Evolutionary conservation across 352 stramenopile genomes (phyloP).

Genomic region (Globisporangium nodosum): DNA sequence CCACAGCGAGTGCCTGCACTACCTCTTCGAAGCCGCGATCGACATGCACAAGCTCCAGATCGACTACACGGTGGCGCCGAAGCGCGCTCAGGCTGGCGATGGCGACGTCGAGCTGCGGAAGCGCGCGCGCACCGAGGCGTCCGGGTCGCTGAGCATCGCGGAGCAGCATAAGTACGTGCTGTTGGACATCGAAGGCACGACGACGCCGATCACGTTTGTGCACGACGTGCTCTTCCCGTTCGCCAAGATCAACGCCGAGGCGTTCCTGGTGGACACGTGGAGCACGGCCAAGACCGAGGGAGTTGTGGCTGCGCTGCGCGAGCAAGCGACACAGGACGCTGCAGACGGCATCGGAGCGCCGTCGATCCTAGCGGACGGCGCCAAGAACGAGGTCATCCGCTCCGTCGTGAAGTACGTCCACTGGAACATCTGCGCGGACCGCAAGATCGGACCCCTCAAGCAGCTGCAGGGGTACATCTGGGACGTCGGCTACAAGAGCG

Average conservation of each 20-base stretch:
- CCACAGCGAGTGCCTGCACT: constrained; percentile 95
- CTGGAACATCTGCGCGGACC: constrained; percentile 67
- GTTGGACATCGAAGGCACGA: constrained; percentile 96
- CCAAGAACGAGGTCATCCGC: constrained; percentile 23
- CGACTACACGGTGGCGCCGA: constrained; percentile 54
- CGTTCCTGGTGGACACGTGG: constrained; percentile 60
- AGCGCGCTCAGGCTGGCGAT: constrained; percentile 15
- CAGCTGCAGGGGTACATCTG: constrained; percentile 89
- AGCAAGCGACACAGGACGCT: constrained; percentile 38
- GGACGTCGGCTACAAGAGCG: constrained; percentile 81
- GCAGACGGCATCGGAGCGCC: constrained; percentile 24
- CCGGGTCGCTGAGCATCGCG: constrained; percentile 29
- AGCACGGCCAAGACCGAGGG: constrained; percentile 36
- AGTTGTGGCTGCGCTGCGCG: constrained; percentile 39
- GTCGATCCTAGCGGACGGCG: constrained; percentile 12
- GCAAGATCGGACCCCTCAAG: constrained; percentile 89
- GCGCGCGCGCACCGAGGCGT: constrained; percentile 20
- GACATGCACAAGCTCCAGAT: constrained; percentile 88
- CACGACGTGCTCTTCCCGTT: constrained; percentile 94
- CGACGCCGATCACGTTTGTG: constrained; percentile 95
- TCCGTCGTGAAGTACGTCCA: constrained; percentile 51
- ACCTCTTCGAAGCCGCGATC: constrained; percentile 91
- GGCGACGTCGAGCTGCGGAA: constrained; percentile 61
- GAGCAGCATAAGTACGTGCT: constrained; percentile 90
- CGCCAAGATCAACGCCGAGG: constrained; percentile 53